Percentiles rank a stretch among this genome's conserved stretches.
Evolutionary conservation across 1,284 basidiomycete species (phyloP).

Genomic region (Porphyrellus sp.): DNA sequence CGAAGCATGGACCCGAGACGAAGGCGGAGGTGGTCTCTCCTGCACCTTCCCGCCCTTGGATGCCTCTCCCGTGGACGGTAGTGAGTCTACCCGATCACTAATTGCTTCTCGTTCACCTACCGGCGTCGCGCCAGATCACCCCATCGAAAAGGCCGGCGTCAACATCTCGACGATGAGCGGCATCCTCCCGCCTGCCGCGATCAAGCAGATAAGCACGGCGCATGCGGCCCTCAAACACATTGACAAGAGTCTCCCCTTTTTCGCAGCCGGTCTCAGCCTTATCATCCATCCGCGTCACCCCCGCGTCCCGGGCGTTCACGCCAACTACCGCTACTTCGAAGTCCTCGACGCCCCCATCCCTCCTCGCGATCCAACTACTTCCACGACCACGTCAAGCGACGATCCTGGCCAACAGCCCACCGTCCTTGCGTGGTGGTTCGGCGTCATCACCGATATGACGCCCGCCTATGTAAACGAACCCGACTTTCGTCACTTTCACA

Average conservation of each 20-base stretch:
- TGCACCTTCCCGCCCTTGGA: conserved; percentile 71
- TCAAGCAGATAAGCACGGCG: conserved; percentile 90
- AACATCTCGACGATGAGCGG: conserved; percentile 92
- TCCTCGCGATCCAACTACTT: neutral
- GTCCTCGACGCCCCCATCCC: conserved; percentile 23
- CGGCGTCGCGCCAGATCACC: conserved; percentile 11
- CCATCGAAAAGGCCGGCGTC: conserved; percentile 95
- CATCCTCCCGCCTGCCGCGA: conserved; percentile 79
- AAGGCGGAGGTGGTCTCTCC: conserved; percentile 83
- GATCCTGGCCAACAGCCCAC: conserved; percentile 30
- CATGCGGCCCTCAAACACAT: conserved; percentile 58
- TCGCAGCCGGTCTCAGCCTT: conserved; percentile 83
- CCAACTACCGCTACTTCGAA: conserved; percentile 97
- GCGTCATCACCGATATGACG: conserved; percentile 89
- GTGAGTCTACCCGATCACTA: neutral
- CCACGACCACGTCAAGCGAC: neutral
- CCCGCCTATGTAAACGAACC: conserved; percentile 85
- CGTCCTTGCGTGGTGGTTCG: conserved; percentile 94
- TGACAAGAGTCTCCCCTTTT: conserved; percentile 75
- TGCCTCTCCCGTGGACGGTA: neutral
- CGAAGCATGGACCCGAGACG: conserved; percentile 79
- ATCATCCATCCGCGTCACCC: conserved; percentile 94
- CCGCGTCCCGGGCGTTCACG: conserved; percentile 83
- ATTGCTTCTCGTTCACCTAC: neutral
- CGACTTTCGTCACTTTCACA: conserved; percentile 87